These are phyloP conservation scores for Plenodomus lindquistii DNA, from an alignment of 2,329 filamentous ascomycete genomes.

Conservation along the genomic window DNA sequence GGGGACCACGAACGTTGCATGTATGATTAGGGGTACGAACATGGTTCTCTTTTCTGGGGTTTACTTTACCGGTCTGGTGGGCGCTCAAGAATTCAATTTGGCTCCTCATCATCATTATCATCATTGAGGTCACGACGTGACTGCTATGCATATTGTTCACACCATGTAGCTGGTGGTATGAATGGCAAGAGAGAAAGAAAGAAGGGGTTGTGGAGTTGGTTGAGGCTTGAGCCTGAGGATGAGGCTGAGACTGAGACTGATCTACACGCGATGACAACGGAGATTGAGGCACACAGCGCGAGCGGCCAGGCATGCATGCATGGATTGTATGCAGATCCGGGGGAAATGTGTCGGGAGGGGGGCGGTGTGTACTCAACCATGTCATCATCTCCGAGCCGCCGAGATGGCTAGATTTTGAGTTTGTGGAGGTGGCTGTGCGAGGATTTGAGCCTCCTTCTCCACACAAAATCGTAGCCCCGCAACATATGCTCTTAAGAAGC, in stretches of 20 bases:
- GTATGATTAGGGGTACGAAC: background rate
- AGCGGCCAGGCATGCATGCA: background rate
- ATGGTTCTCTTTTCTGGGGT: constrained; percentile 17
- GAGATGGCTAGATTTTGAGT: background rate
- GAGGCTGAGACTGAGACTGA: too few relatives aligned
- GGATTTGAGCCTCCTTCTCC: constrained; percentile 5
- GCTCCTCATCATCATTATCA: background rate
- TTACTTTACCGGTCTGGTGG: constrained; percentile 1
- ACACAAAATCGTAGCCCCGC: too few relatives aligned
- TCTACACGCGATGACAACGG: background rate
- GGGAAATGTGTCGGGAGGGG: background rate
- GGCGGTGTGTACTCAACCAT: background rate
- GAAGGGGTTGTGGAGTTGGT: too few relatives aligned
- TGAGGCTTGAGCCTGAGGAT: too few relatives aligned
- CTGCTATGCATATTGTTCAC: too few relatives aligned
- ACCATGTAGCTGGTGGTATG: too few relatives aligned
- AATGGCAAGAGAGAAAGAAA: too few relatives aligned
- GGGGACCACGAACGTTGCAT: constrained; percentile 1
- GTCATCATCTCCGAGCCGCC: background rate
- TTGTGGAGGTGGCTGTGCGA: constrained; percentile 2
- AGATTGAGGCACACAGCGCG: too few relatives aligned
- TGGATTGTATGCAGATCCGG: background rate
- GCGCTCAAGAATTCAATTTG: background rate
- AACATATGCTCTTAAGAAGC: too few relatives aligned
- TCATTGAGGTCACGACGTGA: too few relatives aligned